A percentile compares a stretch with the other conserved stretches of the same genome.
These are phyloP conservation scores for Pleurotus ostreatus DNA, from an alignment of 768 basidiomycete species.

Conservation along the genomic window DNA sequence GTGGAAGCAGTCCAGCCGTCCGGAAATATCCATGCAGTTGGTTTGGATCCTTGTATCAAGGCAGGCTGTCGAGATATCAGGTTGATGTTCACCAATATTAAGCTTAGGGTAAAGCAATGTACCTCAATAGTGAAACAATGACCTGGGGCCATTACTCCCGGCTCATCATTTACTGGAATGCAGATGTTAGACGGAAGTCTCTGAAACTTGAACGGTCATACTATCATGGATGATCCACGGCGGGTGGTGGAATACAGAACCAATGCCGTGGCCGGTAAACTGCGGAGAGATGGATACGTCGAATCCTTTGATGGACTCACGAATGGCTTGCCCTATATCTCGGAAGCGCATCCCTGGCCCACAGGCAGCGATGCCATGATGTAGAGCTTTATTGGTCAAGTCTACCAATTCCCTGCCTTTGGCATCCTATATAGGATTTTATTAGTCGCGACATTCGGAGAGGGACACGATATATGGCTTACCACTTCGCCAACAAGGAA, in stretches of 20 bases:
- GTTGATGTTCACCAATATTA: not conserved
- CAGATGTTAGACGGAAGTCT: no score
- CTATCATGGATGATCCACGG: conserved; percentile 84
- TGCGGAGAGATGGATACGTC: conserved; percentile 54
- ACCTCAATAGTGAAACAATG: conserved; percentile 95
- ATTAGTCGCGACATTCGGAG: not conserved
- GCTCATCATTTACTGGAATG: conserved; percentile 73
- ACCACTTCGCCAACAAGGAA: conserved; percentile 82
- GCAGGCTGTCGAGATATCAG: conserved; percentile 45
- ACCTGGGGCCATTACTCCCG: conserved; percentile 76
- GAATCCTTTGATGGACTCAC: conserved; percentile 30
- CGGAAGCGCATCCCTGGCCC: conserved; percentile 67
- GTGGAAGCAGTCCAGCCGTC: conserved; percentile 95
- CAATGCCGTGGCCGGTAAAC: conserved; percentile 88
- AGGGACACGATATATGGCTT: conserved; percentile 14
- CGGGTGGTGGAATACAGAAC: conserved; percentile 69
- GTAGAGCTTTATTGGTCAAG: conserved; percentile 60
- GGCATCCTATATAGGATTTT: conserved; percentile 51
- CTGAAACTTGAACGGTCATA: conserved; percentile 27
- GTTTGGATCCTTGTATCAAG: conserved; percentile 70
- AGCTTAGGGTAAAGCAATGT: not conserved
- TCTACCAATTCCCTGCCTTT: conserved; percentile 62
- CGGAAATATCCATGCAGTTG: conserved; percentile 74
- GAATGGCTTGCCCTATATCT: conserved; percentile 69
- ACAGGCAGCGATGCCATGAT: conserved; percentile 70